Evolutionary conservation across 805 yeast genomes (phyloP).

Genomic region (Wickerhamomyces hampshirensis): DNA sequence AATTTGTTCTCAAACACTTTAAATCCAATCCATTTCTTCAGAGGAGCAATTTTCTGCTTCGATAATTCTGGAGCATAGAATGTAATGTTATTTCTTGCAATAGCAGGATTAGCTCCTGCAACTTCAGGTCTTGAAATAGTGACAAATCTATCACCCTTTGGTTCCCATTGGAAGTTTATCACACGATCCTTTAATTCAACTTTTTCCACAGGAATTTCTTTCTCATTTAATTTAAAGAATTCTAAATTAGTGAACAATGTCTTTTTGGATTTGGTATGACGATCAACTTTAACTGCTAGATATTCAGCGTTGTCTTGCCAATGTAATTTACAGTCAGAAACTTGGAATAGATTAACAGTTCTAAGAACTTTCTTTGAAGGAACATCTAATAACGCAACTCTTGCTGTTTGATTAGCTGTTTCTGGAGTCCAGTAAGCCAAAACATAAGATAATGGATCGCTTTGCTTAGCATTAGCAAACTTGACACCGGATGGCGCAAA

Average conservation of each 20-base stretch:
- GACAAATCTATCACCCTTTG: slow-evolving; percentile 81
- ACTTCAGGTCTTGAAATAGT: slow-evolving; percentile 61
- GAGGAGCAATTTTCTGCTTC: slow-evolving; percentile 38
- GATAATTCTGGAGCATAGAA: slow-evolving; percentile 79
- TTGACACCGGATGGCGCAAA: slow-evolving; percentile 89
- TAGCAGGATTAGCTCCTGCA: slow-evolving; percentile 51
- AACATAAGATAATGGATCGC: slow-evolving; percentile 54
- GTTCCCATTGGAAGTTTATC: slow-evolving; percentile 92
- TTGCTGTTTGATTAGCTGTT: slow-evolving; percentile 84
- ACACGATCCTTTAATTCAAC: slow-evolving; percentile 89
- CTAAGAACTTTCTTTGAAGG: slow-evolving; percentile 80
- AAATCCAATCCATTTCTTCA: slow-evolving; percentile 54
- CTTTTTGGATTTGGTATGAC: slow-evolving; percentile 94
- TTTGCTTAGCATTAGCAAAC: slow-evolving; percentile 50
- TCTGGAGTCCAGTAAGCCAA: slow-evolving; percentile 98
- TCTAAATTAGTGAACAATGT: slow-evolving; percentile 88
- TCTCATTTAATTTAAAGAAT: slow-evolving; percentile 81
- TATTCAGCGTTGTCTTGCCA: slow-evolving; percentile 89
- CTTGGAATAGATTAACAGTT: slow-evolving; percentile 93
- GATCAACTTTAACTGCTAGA: slow-evolving; percentile 91
- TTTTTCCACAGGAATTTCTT: slow-evolving; percentile 91
- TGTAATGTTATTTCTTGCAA: slow-evolving; percentile 58
- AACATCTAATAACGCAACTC: slow-evolving; percentile 84
- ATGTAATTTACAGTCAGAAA: slow-evolving; percentile 80
- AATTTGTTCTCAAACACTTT: slow-evolving; percentile 56